Conservation (phyloP, 2,329 filamentous ascomycete genomes). For the Aureobasidium sp. region DNA sequence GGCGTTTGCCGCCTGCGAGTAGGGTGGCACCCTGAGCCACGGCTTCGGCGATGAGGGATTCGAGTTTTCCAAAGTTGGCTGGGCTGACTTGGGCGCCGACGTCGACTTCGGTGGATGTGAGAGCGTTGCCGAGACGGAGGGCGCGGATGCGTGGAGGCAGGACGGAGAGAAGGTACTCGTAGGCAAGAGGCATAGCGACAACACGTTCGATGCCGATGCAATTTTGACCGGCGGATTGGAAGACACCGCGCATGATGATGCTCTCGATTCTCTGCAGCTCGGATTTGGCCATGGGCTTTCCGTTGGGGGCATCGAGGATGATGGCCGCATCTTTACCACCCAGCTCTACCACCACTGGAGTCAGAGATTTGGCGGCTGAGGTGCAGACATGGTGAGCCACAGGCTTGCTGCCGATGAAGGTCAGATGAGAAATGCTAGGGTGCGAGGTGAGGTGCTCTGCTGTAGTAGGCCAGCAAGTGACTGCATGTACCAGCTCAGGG, state of each 20-base stretch:
- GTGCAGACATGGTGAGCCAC: conserved; percentile 83
- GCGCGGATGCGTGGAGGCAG: conserved; percentile 65
- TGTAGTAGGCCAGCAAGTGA: conserved; percentile 79
- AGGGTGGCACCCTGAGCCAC: conserved; percentile 70
- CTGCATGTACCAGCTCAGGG: conserved; percentile 69
- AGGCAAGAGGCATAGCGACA: conserved; percentile 67
- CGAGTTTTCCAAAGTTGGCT: conserved; percentile 64
- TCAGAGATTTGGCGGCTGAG: conserved; percentile 78
- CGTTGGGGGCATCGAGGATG: conserved; percentile 65
- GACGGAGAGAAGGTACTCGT: conserved; percentile 60
- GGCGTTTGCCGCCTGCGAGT: conserved; percentile 66
- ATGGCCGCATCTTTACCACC: conserved; percentile 93
- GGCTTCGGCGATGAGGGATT: conserved; percentile 67
- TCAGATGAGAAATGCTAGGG: conserved; percentile 74
- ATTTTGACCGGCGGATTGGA: conserved; percentile 93
- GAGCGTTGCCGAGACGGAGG: conserved; percentile 65
- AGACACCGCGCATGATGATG: conserved; percentile 82
- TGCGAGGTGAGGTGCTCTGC: conserved; percentile 80
- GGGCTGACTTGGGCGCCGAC: conserved; percentile 86
- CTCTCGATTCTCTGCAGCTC: conserved; percentile 64
- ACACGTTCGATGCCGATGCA: conserved; percentile 96
- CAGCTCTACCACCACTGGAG: conserved; percentile 79
- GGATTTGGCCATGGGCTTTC: conserved; percentile 35
- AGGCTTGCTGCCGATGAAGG: conserved; percentile 85
- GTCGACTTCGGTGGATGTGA: conserved; percentile 53